phyloP scores from a whole-genome alignment of 1,284 basidiomycete genomes.

The Taiwanofungus camphoratus region DNA sequence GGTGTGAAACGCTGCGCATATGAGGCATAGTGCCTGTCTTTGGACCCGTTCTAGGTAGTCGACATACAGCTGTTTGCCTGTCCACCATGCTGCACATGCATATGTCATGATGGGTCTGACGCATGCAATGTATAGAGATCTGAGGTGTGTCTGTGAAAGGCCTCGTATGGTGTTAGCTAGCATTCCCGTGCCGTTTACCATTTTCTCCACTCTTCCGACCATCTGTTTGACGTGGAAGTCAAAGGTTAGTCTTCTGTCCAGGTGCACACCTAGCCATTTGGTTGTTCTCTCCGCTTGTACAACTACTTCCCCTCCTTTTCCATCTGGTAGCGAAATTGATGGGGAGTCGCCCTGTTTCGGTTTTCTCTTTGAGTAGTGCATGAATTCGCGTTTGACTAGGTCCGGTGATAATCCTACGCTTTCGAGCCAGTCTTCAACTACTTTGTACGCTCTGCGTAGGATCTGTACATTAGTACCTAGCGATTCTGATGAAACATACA shows the following conservation, averaged over 20 bases:
- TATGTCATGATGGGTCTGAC: constrained; percentile 9
- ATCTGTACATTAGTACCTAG: constrained; percentile 3
- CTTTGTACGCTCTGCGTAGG: constrained; percentile 2
- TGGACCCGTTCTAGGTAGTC: constrained; percentile 2
- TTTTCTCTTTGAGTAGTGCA: constrained; percentile 1
- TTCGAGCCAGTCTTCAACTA: neutral
- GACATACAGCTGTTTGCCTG: constrained; percentile 1
- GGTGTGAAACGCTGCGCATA: constrained; percentile 1
- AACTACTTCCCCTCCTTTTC: neutral
- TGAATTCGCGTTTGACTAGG: constrained; percentile 4
- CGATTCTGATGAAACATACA: neutral
- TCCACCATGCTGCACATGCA: constrained; percentile 2
- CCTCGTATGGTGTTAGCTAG: constrained; percentile 10
- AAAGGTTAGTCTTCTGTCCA: constrained; percentile 9
- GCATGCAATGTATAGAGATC: constrained; percentile 8
- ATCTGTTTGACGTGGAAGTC: constrained; percentile 4
- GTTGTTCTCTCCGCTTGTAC: neutral
- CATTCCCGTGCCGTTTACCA: constrained; percentile 2
- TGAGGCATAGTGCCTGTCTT: neutral
- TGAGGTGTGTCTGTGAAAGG: constrained; percentile 5
- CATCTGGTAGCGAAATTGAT: constrained; percentile 1
- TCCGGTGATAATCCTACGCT: constrained; percentile 1
- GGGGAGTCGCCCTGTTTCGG: neutral
- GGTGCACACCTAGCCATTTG: constrained; percentile 11
- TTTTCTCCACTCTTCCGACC: constrained; percentile 5